These are phyloP conservation scores for Wickerhamiella kazuoi DNA, from an alignment of 805 yeast species.

Conservation along the genomic window DNA sequence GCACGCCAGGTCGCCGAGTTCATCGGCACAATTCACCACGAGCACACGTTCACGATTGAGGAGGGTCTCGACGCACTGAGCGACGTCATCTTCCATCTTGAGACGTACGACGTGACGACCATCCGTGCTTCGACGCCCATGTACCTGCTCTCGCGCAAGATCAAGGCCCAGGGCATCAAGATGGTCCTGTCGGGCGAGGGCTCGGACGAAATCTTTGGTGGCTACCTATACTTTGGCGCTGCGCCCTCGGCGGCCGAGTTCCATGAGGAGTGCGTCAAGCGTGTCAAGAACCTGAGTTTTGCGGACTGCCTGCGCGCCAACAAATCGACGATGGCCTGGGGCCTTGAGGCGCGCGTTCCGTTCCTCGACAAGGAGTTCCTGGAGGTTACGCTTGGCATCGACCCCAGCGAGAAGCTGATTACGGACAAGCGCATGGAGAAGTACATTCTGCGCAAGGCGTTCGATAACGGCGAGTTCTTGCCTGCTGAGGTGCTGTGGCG, in stretches of 20 bases:
- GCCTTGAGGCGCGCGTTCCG: conserved; percentile 98
- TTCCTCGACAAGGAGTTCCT: conserved; percentile 89
- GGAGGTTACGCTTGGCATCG: conserved; percentile 83
- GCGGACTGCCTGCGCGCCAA: conserved; percentile 98
- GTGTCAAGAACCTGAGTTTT: conserved; percentile 93
- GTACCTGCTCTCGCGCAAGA: conserved; percentile 89
- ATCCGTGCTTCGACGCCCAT: conserved; percentile 98
- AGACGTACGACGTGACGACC: conserved; percentile 96
- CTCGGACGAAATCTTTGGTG: conserved; percentile 97
- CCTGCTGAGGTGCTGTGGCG: conserved; percentile 97
- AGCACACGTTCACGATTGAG: conserved; percentile 89
- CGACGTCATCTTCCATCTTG: conserved; percentile 90
- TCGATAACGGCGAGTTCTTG: conserved; percentile 82
- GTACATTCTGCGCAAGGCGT: conserved; percentile 92
- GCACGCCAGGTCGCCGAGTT: conserved; percentile 93
- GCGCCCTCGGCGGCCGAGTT: conserved; percentile 89
- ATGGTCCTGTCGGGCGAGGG: conserved; percentile 99
- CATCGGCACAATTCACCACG: conserved; percentile 93
- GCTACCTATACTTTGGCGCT: conserved; percentile 89
- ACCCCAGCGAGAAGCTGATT: conserved; percentile 83
- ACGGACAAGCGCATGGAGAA: conserved; percentile 70
- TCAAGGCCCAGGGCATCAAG: conserved; percentile 98
- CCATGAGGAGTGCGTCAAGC: conserved; percentile 87
- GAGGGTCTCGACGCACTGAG: conserved; percentile 92
- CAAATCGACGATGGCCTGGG: conserved; percentile 99